Conservation (phyloP, 352 stramenopile genomes). For the Phytophthora citrophthora region DNA sequence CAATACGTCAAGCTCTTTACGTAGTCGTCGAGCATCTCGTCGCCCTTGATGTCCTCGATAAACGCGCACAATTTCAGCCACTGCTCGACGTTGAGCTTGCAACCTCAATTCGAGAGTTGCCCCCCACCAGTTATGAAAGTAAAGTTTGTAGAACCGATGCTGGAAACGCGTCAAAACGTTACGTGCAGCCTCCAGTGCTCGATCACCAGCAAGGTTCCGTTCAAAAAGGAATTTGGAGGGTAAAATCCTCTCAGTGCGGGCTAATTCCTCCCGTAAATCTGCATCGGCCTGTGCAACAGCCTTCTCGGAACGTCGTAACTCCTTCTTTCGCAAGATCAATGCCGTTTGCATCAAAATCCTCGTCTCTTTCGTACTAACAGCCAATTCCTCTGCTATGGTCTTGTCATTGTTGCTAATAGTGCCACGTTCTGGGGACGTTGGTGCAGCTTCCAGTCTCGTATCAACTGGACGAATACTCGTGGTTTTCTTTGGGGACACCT, state of each 20-base stretch:
- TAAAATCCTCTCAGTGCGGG: slow-evolving; percentile 42
- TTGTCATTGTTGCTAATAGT: slow-evolving; percentile 5
- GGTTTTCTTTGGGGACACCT: slow-evolving; percentile 16
- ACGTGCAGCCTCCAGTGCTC: slow-evolving; percentile 50
- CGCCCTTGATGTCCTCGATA: slow-evolving; percentile 49
- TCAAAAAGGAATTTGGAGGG: slow-evolving; percentile 69
- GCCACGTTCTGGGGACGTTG: slow-evolving; percentile 8
- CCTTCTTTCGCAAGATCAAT: slow-evolving; percentile 22
- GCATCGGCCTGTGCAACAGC: slow-evolving; percentile 28
- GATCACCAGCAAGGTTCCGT: slow-evolving; percentile 51
- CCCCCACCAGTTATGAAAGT: slow-evolving; percentile 44
- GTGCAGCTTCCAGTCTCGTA: slow-evolving; percentile 1
- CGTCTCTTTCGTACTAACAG: slow-evolving; percentile 1
- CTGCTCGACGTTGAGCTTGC: slow-evolving; percentile 40
- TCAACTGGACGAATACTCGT: neutral
- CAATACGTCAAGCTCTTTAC: slow-evolving; percentile 28
- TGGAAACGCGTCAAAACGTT: slow-evolving; percentile 52
- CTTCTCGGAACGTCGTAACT: slow-evolving; percentile 30
- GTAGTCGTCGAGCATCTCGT: slow-evolving; percentile 32
- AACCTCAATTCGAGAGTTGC: slow-evolving; percentile 29
- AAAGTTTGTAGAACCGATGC: slow-evolving; percentile 61
- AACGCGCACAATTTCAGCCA: slow-evolving; percentile 41
- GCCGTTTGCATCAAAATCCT: slow-evolving; percentile 32
- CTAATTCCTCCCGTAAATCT: slow-evolving; percentile 38
- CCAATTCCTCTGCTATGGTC: slow-evolving; percentile 8